phyloP scores from a whole-genome alignment of 1,284 basidiomycete species.

The Blastosporella zonata region DNA sequence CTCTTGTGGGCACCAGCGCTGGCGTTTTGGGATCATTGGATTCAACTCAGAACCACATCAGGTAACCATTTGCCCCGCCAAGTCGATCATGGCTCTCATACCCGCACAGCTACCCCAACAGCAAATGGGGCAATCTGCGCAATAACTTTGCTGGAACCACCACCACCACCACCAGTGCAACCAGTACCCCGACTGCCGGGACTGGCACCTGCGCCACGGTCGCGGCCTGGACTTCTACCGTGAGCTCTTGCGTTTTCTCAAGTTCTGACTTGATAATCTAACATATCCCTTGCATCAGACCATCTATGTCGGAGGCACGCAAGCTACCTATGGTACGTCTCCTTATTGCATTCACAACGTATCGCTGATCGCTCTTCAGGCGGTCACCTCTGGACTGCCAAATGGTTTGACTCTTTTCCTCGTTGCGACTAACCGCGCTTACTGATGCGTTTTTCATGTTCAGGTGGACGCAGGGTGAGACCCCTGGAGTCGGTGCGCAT shows the following conservation, averaged over 20 bases:
- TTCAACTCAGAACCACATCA: constrained; percentile 68
- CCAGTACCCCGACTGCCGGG: constrained; percentile 18
- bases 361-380: constrained; percentile 18
- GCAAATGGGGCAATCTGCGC: constrained; percentile 68
- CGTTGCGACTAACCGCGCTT: neutral
- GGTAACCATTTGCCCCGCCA: constrained; percentile 27
- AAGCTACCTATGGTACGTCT: constrained; percentile 47
- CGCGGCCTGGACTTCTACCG: constrained; percentile 47
- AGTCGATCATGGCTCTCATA: neutral
- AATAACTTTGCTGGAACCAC: constrained; percentile 52
- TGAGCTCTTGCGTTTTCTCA: constrained; percentile 19
- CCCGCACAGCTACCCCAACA: constrained; percentile 51
- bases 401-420: constrained; percentile 33
- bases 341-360: neutral
- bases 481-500: constrained; percentile 45
- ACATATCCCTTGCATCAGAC: constrained; percentile 23
- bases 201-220: constrained; percentile 45
- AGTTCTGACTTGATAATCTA: neutral
- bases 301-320: constrained; percentile 47
- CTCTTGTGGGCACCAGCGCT: constrained; percentile 52
- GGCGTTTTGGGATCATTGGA: constrained; percentile 53
- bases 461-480: constrained; percentile 58
- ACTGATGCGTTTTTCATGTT: neutral
- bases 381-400: constrained; percentile 48
- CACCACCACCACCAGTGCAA: constrained; percentile 22